A percentile compares a stretch with the other conserved stretches of the same genome.
These are phyloP conservation scores for Kodamaea fukazawae DNA, from an alignment of 805 yeast species.

Conservation along the genomic window DNA sequence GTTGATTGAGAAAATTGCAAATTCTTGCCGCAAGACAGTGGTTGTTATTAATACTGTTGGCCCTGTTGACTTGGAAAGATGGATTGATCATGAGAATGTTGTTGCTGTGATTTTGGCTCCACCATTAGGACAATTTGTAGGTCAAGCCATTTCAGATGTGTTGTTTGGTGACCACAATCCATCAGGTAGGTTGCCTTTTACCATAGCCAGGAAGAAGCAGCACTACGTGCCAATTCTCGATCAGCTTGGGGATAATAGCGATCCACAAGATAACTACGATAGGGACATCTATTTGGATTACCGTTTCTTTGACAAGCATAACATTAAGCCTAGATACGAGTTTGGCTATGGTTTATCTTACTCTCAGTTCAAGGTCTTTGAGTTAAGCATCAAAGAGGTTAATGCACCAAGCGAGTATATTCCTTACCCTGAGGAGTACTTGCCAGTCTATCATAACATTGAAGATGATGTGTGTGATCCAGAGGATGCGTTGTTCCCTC, in stretches of 20 bases:
- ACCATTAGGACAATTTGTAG: constrained; percentile 58
- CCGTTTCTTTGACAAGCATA: constrained; percentile 54
- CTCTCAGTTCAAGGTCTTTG: constrained; percentile 38
- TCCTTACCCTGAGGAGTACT: constrained; percentile 45
- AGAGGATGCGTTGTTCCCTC: constrained; percentile 53
- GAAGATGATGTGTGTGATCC: constrained; percentile 53
- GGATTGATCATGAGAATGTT: constrained; percentile 57
- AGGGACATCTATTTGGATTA: constrained; percentile 54
- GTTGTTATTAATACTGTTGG: constrained; percentile 63
- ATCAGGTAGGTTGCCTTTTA: constrained; percentile 61
- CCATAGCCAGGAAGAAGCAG: constrained; percentile 52
- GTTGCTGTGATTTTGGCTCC: constrained; percentile 56
- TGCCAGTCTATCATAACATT: constrained; percentile 39
- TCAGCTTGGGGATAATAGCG: constrained; percentile 21
- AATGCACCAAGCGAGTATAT: constrained; percentile 44
- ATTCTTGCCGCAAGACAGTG: constrained; percentile 50
- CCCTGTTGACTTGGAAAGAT: constrained; percentile 54
- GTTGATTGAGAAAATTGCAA: constrained; percentile 47
- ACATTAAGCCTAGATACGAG: constrained; percentile 55
- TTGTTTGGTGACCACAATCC: constrained; percentile 62
- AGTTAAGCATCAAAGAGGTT: constrained; percentile 41
- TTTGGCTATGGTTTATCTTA: constrained; percentile 64
- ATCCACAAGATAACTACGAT: constrained; percentile 45
- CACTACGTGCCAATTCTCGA: constrained; percentile 46
- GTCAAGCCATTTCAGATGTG: constrained; percentile 56